phyloP scores from a whole-genome alignment of 2,329 filamentous ascomycete genomes.

The Fusarium pseudoanthophilum region DNA sequence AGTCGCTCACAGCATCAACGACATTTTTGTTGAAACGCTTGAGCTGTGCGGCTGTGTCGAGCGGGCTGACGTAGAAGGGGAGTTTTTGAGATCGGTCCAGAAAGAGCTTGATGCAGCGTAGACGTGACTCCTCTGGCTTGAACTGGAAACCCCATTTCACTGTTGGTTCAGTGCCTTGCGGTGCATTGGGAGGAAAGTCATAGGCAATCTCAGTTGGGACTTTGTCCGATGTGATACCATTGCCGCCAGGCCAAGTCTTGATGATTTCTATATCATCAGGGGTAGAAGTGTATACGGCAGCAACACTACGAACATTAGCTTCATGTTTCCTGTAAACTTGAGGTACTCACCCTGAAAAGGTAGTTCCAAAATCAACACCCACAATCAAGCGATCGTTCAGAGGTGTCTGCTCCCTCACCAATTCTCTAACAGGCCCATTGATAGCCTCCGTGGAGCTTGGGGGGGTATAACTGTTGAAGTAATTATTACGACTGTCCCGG shows the following conservation, averaged over 20 bases:
- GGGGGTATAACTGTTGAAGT: conserved; percentile 66
- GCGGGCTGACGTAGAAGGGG: conserved; percentile 80
- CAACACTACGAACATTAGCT: conserved; percentile 57
- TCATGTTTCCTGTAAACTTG: background rate
- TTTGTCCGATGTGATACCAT: conserved; percentile 89
- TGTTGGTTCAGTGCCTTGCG: conserved; percentile 55
- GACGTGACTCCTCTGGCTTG: conserved; percentile 77
- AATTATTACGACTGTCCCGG: conserved; percentile 63
- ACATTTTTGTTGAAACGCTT: conserved; percentile 80
- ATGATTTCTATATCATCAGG: conserved; percentile 86
- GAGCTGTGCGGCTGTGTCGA: conserved; percentile 82
- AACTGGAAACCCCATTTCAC: conserved; percentile 87
- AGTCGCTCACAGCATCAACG: conserved; percentile 82
- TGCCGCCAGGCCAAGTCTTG: conserved; percentile 85
- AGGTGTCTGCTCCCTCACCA: conserved; percentile 61
- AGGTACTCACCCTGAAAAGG: conserved; percentile 75
- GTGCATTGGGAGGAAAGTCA: conserved; percentile 50
- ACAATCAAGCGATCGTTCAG: conserved; percentile 75
- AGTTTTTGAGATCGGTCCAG: conserved; percentile 83
- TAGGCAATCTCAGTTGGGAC: conserved; percentile 83
- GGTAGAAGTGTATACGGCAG: conserved; percentile 77
- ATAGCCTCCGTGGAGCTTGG: conserved; percentile 70
- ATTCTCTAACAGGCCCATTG: conserved; percentile 69
- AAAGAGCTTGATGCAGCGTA: conserved; percentile 87
- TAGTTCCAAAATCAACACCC: conserved; percentile 86